Evolutionary conservation across 805 yeast species (phyloP), one percentile per base, ranked within the genome.

Genomic region (Wickerhamiella sorbophila): DNA sequence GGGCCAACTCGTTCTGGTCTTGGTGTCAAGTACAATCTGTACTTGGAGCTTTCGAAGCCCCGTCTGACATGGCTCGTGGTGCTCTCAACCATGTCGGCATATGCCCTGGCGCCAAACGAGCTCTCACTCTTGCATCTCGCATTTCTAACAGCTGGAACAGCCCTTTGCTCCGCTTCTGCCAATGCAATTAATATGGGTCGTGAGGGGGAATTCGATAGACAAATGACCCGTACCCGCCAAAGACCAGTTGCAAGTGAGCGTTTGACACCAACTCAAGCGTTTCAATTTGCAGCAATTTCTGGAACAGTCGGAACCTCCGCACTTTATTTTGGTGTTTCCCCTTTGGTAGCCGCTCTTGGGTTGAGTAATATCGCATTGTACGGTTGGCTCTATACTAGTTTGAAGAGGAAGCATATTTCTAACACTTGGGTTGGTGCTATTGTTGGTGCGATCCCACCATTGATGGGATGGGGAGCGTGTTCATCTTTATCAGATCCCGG

Each of bases 381-480:
- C 55, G 77, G 93, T 0, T 87, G 97, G 81, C 61, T 79, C 0
- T 91, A 91, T 63, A 91, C 98, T 0, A 79, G 95, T 0, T 63
- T 91, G 58, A 91, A 91, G 57, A 71, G 98, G 43, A 74, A 69
- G 45, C 77, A 83, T 19, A 88, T 91, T 40, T 58, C 82, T 33
- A 91, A 91, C 60, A 91, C 98, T 0, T 91, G 98, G 98, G 91
- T 91, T 2, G 98, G 98, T 16, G 98, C 98, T 0, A 59, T 91
- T n/a, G 98, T 91, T 3, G 98, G 98, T 3, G 98, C 96, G 0
- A 82, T 91, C 37, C 98, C 98, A 0, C 98, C 98, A 17, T 69
- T 91, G 39, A 91, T 91, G 98, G 98, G 98, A 2, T 91, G 98
- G 98, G 95, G 95, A 2, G 85, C 88, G 0, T 81, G 95, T 10